A percentile compares a stretch with the other conserved stretches of the same genome.
phyloP scores from a whole-genome alignment of 495 filamentous ascomycete species.

The Cercophora sp. region DNA sequence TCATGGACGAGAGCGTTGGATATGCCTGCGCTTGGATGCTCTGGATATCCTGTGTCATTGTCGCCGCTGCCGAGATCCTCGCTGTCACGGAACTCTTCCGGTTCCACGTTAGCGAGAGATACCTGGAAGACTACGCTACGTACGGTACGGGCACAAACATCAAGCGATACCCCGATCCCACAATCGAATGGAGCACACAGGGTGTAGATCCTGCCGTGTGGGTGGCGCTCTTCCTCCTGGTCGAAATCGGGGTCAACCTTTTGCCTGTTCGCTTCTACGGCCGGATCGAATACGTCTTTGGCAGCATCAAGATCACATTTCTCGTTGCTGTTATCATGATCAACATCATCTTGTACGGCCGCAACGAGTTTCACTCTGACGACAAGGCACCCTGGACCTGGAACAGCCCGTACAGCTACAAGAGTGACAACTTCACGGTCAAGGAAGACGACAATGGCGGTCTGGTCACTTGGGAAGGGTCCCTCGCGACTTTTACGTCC shows the following conservation, averaged over 20 bases:
- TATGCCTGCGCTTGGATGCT: conserved; percentile 44
- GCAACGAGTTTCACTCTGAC: conserved; percentile 13
- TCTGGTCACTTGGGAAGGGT: conserved; percentile 23
- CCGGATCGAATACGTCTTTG: conserved; percentile 37
- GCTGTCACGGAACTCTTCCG: conserved; percentile 36
- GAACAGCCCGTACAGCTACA: conserved; percentile 32
- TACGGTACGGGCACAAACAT: no score
- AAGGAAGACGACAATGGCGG: conserved; percentile 2
- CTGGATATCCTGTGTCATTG: conserved; percentile 40
- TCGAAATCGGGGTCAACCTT: conserved; percentile 32
- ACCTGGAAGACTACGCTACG: conserved; percentile 24
- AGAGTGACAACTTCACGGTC: conserved; percentile 22
- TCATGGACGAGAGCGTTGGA: conserved; percentile 39
- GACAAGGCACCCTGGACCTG: conserved; percentile 36
- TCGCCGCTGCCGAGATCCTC: conserved; percentile 33
- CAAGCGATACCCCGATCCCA: conserved; percentile 38
- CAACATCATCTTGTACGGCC: conserved; percentile 29
- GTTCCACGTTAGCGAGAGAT: conserved; percentile 28
- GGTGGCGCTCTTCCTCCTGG: conserved; percentile 28
- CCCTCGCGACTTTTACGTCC: background rate
- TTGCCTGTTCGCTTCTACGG: conserved; percentile 37
- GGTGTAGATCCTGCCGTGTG: conserved; percentile 31
- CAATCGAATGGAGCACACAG: conserved; percentile 25
- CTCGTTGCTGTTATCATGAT: conserved; percentile 37
- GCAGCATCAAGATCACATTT: conserved; percentile 38